These are phyloP conservation scores for Schwanniomyces occidentalis DNA, from an alignment of 805 yeast genomes.

Conservation along the genomic window DNA sequence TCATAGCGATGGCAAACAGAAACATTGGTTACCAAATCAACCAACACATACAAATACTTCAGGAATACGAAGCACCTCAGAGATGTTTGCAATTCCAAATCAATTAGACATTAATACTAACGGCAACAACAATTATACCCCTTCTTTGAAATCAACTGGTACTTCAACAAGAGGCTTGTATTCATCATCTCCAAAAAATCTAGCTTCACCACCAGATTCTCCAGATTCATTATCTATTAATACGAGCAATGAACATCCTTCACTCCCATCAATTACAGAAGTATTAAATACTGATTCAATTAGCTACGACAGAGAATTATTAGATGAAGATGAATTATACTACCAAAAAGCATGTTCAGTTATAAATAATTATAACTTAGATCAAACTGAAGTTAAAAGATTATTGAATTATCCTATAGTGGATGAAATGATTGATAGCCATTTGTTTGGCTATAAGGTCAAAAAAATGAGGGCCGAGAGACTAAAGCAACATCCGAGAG, in stretches of 20 bases:
- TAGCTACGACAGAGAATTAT: slow-evolving; percentile 31
- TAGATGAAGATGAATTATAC: slow-evolving; percentile 39
- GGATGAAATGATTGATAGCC: slow-evolving; percentile 42
- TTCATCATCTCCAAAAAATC: slow-evolving; percentile 26
- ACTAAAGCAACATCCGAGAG: slow-evolving; percentile 8
- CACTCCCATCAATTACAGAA: slow-evolving; percentile 26
- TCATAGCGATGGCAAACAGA: slow-evolving; percentile 71
- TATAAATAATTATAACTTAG: slow-evolving; percentile 32
- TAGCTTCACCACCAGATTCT: slow-evolving; percentile 21
- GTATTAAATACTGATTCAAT: slow-evolving; percentile 21
- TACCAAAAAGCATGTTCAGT: slow-evolving; percentile 33
- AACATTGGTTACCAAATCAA: slow-evolving; percentile 68
- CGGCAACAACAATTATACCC: slow-evolving; percentile 15
- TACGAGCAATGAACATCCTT: neutral
- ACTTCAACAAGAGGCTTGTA: slow-evolving; percentile 35
- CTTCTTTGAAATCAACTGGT: slow-evolving; percentile 29
- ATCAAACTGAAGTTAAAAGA: slow-evolving; percentile 34
- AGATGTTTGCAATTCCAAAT: slow-evolving; percentile 18
- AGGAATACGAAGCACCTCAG: slow-evolving; percentile 27
- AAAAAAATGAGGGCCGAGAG: slow-evolving; percentile 33
- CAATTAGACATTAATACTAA: neutral
- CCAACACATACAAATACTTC: slow-evolving; percentile 10
- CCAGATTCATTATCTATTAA: slow-evolving; percentile 8
- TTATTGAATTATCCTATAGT: slow-evolving; percentile 44
- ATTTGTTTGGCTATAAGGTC: slow-evolving; percentile 43